These are phyloP conservation scores for Conticribra guillardii DNA, from an alignment of 108 stramenopile genomes.

Conservation along the genomic window DNA sequence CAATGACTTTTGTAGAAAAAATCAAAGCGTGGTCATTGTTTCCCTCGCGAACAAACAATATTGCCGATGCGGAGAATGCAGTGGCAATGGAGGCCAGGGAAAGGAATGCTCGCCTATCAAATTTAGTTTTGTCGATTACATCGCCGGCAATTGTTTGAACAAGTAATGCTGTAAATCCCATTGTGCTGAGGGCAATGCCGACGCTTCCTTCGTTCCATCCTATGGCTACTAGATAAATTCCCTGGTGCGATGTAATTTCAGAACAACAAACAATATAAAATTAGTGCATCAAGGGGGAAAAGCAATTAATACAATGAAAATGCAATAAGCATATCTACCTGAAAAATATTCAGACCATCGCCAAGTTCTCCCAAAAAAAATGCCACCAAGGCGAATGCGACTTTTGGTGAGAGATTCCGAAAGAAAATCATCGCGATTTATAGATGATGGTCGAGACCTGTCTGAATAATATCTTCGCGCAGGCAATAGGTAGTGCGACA, in stretches of 20 bases:
- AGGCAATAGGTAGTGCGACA: too few relatives aligned
- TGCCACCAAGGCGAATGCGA: not conserved
- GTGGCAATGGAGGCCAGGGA: slow-evolving; percentile 65
- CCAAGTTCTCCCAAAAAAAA: not conserved
- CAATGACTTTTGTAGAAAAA: slow-evolving; percentile 75
- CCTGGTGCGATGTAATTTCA: slow-evolving; percentile 41
- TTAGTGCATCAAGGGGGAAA: not conserved
- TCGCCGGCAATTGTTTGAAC: slow-evolving; percentile 87
- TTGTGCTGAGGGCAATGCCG: slow-evolving; percentile 75
- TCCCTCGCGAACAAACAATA: slow-evolving; percentile 78
- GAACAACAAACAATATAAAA: not conserved
- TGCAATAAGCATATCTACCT: not conserved
- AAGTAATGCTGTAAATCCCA: slow-evolving; percentile 83
- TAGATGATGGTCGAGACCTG: too few relatives aligned
- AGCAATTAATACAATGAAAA: not conserved
- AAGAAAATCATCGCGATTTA: not conserved
- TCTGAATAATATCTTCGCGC: too few relatives aligned
- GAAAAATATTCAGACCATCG: not conserved
- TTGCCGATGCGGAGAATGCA: slow-evolving; percentile 79
- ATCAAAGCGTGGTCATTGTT: slow-evolving; percentile 79
- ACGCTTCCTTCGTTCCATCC: slow-evolving; percentile 89
- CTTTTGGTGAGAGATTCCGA: not conserved
- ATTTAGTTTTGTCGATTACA: slow-evolving; percentile 72
- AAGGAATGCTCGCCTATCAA: slow-evolving; percentile 80
- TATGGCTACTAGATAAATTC: slow-evolving; percentile 81